Evolutionary conservation across 2,329 filamentous ascomycete genomes (phyloP), one percentile per base, ranked within the genome.

Genomic region (Chalaropsis thielavioides): DNA sequence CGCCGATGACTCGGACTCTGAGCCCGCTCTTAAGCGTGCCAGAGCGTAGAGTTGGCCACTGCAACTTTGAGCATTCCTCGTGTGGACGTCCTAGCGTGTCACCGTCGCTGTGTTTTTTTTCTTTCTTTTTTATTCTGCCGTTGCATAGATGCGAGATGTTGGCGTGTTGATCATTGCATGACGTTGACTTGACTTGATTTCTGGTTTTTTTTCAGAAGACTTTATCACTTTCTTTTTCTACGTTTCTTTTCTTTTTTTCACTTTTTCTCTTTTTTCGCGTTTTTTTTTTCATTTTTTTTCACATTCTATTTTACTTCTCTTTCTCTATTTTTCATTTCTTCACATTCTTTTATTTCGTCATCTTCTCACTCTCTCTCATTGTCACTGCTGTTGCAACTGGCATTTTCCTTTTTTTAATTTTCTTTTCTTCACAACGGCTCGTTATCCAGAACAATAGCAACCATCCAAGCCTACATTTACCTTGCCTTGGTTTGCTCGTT

Each of bases 1-100:
- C 13, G 61, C 22, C 68, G 71, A 74, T 46, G 78, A 74, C 35
- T 35, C 19, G 6, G 64, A 66, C 15, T 46, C 49, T 7, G 62
- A 62, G 46, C 56, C 27, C 13, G 24, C 62, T 5, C 22, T 49
- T 8, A 67, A 67, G 62, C 46, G 65, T 17, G 49, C 62, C 17
- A 62, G 49, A 44, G 49, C 49, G 38, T 66, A 66, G 46, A 24
- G 27, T n/a, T 56, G 15, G 2, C 43, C 43, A 46, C 15, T 3
- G 13, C 43, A 4, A 46, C 43, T 3, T 46, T 3, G 6, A 8
- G 35, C 7, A 13, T 46, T 17, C 7, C 10, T 43, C n/a, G 2
- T 38, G 35, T 46, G 44, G 15, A 13, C 61, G 27, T 17, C 4
- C 15, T 59, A 15, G 31, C 15, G 17, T 44, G n/a, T 40, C n/a